phyloP scores from a whole-genome alignment of 495 filamentous ascomycete genomes.

The Penicillium pancosmium region DNA sequence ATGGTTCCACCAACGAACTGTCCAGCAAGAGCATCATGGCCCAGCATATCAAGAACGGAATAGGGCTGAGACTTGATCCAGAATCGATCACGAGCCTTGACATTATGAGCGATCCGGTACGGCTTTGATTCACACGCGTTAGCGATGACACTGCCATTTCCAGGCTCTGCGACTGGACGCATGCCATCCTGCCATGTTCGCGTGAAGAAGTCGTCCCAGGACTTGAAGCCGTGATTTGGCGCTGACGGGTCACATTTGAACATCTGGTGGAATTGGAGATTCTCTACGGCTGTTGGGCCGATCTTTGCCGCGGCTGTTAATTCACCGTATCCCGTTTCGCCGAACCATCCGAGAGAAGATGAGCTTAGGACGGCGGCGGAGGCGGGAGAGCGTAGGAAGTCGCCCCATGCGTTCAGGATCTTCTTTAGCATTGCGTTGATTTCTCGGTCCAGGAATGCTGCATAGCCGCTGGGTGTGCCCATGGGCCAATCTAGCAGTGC shows the following conservation, averaged over 20 bases:
- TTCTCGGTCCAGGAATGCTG: slow-evolving; percentile 65
- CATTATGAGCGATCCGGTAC: slow-evolving; percentile 26
- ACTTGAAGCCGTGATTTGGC: slow-evolving; percentile 58
- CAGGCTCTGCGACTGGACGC: slow-evolving; percentile 60
- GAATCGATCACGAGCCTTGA: slow-evolving; percentile 48
- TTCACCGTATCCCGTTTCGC: slow-evolving; percentile 35
- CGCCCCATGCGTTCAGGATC: slow-evolving; percentile 68
- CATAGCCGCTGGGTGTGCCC: slow-evolving; percentile 67
- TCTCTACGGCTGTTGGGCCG: slow-evolving; percentile 43
- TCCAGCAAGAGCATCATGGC: slow-evolving; percentile 48
- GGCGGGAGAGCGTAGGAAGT: slow-evolving; percentile 56
- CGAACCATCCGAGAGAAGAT: slow-evolving; percentile 63
- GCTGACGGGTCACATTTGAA: slow-evolving; percentile 29
- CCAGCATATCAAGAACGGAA: slow-evolving; percentile 65
- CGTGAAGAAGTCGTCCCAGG: slow-evolving; percentile 81
- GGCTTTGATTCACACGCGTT: slow-evolving; percentile 68
- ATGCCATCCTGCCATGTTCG: slow-evolving; percentile 55
- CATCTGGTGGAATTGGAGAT: slow-evolving; percentile 60
- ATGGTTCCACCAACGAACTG: slow-evolving; percentile 64
- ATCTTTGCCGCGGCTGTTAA: slow-evolving; percentile 47
- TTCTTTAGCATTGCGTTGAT: slow-evolving; percentile 72
- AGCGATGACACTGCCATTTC: slow-evolving; percentile 50
- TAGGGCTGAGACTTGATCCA: slow-evolving; percentile 74
- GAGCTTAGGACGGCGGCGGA: slow-evolving; percentile 60
- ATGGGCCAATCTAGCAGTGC: slow-evolving; percentile 75